Base-by-base conservation (phyloP, 805 yeast species). In the Nakazawaea wickerhamii region DNA sequence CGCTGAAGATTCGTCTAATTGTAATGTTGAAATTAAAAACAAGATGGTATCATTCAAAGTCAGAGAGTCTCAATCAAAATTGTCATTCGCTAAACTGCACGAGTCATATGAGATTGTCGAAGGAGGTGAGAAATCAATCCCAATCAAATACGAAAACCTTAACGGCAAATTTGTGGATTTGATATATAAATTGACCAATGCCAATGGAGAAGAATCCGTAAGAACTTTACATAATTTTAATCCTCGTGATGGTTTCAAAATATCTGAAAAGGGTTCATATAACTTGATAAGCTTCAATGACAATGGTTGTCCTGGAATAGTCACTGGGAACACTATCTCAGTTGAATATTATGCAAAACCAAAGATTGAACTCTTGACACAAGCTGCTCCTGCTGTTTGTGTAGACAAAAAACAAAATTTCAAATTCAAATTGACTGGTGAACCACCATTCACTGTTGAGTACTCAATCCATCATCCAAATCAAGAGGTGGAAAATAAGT, bases 1-100 rank as follows among this genome's bases (percentile, higher is more conserved):
- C 9, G 77, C 86, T 2, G 71, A 71, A 18, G 99, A 93, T 57
- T 71, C 76, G n/a, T 75, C 84, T 9, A 79, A 81, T 1, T 93
- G 99, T 63, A 70, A 73, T 17, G 91, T 86, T n/a, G 77, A 76
- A 10, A 63, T 85, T 44, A 73, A 77, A 36, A 77, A 74, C 15
- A 73, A 75, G 18, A 90, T 84, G 48, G 78, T 79, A 13, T 71
- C 63, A 20, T 66, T 93, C n/a, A 68, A 70, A 23, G 89, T 89
- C 1, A 75, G 90, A 52, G 66, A 78, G 39, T 86, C 81, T 43
- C 63, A 81, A 2, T 95, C 98, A 0, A 58, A 58, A 33, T 49
- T 72, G 9, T 50, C 56, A 6, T 64, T 73, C 41, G 43, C 54
- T 43, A 49, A 59, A 40, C 40, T 54, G 40, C 41, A 50, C 32